Evolutionary conservation across 2,329 filamentous ascomycete species (phyloP), one percentile per base, ranked within the genome.

Genomic region (Exophiala dermatitidis): DNA sequence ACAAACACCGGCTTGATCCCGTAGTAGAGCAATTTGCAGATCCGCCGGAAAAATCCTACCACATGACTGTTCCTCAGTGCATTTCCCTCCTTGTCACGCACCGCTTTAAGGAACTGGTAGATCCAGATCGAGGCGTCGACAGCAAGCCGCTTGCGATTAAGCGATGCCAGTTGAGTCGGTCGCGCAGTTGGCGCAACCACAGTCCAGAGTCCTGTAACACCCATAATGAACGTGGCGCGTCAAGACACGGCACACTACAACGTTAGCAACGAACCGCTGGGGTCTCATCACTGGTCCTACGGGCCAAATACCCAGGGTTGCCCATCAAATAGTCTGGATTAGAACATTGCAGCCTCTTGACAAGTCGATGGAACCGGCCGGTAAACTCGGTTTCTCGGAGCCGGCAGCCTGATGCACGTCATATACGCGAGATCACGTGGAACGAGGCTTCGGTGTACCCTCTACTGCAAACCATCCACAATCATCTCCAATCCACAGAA

Each of bases 121-220:
- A 98, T 97, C 93, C 93, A 98, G 68, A 98, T 98, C 8, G 90
- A 96, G 54, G 94, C 93, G 72, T 98, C 93, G 62, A 98, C 89
- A 44, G 93, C 94, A 46, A 98, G 85, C 10, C 93, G 89, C 73
- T 95, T 96, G 63, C 87, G 88, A 70, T 97, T 97, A 56, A 98
- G 83, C 9, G 91, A 95, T 64, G 94, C 90, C 64, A 98, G 85
- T 70, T 95, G 96, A 59, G 94, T 95, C 19, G 93, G 94, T 36
- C 93, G 86, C 45, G 93, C 93, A 68, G 90, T 96, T 43, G 93
- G 93, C 72, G 95, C 88, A 60, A 97, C 78, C 48, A 98, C 89
- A 59, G 88, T 91, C 93, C 93, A 98, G 61, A 98, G 88, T 61
- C 90, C 90, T 67, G 91, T 95, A 60, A 98, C 93, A 84, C 93